phyloP scores from a whole-genome alignment of 495 filamentous ascomycete genomes.

The Staphylotrichum tortipilum region DNA sequence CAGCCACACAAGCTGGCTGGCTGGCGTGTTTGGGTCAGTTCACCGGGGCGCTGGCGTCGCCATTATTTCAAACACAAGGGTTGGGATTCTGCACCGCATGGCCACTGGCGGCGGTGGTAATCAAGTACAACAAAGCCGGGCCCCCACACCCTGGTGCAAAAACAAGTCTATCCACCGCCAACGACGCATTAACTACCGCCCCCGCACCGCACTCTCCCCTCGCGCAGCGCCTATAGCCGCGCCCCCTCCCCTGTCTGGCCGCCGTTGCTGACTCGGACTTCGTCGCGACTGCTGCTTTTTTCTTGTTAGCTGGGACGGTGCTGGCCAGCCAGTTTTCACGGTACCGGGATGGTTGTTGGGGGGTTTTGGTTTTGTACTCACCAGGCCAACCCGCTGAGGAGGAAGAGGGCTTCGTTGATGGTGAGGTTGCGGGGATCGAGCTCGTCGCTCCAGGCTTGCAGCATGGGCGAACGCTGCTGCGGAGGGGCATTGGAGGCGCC shows the following conservation, averaged over 20 bases:
- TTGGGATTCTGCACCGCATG: constrained; percentile 1
- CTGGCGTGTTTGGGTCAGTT: too few relatives aligned
- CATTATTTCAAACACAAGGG: not conserved
- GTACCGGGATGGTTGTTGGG: too few relatives aligned
- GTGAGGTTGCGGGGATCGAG: constrained; percentile 29
- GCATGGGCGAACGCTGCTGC: constrained; percentile 24
- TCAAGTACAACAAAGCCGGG: constrained; percentile 7
- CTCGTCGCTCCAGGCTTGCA: constrained; percentile 31
- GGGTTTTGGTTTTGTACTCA: constrained; percentile 1
- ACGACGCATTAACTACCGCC: not conserved
- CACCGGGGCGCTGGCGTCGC: not conserved
- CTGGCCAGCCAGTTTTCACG: too few relatives aligned
- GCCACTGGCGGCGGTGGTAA: not conserved
- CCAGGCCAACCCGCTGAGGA: not conserved
- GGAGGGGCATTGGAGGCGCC: not conserved
- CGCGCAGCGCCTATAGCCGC: not conserved
- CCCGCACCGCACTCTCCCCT: not conserved
- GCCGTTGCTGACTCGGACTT: not conserved
- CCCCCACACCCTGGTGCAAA: too few relatives aligned
- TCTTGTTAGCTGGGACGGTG: not conserved
- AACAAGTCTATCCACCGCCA: too few relatives aligned
- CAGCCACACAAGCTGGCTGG: not conserved
- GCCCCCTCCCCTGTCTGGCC: not conserved
- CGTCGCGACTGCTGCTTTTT: not conserved
- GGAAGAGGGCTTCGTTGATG: constrained; percentile 28